phyloP scores from a whole-genome alignment of 2,329 filamentous ascomycete species.

The Xylaria sp. region DNA sequence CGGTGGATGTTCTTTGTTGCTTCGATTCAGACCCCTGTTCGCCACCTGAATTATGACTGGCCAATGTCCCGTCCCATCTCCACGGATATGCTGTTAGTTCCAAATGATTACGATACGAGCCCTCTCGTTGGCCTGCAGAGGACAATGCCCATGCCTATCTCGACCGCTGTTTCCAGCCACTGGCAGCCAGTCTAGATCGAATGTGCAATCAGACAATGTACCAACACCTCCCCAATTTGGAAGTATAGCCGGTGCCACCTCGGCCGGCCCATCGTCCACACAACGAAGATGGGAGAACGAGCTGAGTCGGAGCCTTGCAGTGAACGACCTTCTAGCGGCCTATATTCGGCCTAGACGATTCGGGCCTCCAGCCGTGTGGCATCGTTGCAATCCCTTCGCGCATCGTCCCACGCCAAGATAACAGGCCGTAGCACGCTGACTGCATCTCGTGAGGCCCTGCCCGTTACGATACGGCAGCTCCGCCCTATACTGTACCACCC shows the following conservation, averaged over 20 bases:
- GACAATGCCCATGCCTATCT: slow-evolving; percentile 21
- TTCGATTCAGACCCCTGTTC: slow-evolving; percentile 31
- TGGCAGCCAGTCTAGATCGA: slow-evolving; percentile 30
- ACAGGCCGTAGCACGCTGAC: slow-evolving; percentile 34
- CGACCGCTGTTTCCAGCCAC: slow-evolving; percentile 19
- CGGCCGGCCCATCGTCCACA: slow-evolving; percentile 29
- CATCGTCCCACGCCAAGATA: slow-evolving; percentile 32
- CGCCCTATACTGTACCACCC: slow-evolving; percentile 28
- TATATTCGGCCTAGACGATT: slow-evolving; percentile 26
- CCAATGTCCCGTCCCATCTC: not conserved
- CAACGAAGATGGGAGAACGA: slow-evolving; percentile 19
- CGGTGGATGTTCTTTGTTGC: slow-evolving; percentile 18
- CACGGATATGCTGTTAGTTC: slow-evolving; percentile 6
- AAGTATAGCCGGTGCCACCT: slow-evolving; percentile 37
- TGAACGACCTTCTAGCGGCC: slow-evolving; percentile 13
- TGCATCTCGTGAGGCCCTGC: slow-evolving; percentile 30
- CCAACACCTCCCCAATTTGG: slow-evolving; percentile 36
- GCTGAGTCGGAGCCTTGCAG: slow-evolving; percentile 31
- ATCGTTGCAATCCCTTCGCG: slow-evolving; percentile 28
- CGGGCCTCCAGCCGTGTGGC: slow-evolving; percentile 30
- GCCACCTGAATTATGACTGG: slow-evolving; percentile 21
- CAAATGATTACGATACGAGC: slow-evolving; percentile 28
- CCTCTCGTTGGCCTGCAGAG: slow-evolving; percentile 15
- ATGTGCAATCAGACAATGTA: slow-evolving; percentile 26
- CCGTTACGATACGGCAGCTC: slow-evolving; percentile 39